phyloP scores from a whole-genome alignment of 805 yeast species.

The Ogataea ramenticola region DNA sequence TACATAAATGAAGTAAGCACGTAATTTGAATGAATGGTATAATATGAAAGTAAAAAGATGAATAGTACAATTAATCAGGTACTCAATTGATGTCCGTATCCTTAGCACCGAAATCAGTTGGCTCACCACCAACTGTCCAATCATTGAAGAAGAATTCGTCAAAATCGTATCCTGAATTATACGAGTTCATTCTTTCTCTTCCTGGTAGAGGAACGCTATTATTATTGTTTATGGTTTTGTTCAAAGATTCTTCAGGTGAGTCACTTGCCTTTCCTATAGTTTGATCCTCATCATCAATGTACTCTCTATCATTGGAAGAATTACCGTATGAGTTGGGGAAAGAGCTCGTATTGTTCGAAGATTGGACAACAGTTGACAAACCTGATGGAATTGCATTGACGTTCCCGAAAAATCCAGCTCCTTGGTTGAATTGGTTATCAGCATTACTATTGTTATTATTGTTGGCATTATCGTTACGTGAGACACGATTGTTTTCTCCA shows the following conservation, averaged over 20 bases:
- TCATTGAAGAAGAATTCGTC: conserved; percentile 22
- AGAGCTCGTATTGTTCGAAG: conserved; percentile 6
- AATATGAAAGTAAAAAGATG: too few species aligned
- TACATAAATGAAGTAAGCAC: too few species aligned
- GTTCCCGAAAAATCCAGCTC: conserved; percentile 10
- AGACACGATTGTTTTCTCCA: neutral
- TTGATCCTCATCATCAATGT: neutral
- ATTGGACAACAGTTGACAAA: conserved; percentile 22
- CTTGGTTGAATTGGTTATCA: neutral
- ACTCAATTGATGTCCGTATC: neutral
- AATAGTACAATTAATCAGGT: too few species aligned
- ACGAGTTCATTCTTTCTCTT: neutral
- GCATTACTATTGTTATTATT: neutral
- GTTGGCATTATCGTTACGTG: neutral
- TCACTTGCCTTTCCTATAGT: neutral
- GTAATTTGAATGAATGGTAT: too few species aligned
- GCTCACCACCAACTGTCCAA: conserved; percentile 14
- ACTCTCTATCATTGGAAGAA: conserved; percentile 9
- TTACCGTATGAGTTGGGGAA: conserved; percentile 8
- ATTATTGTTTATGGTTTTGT: too few species aligned
- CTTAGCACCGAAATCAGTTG: conserved; percentile 8
- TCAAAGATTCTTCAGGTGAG: neutral
- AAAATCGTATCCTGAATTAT: conserved; percentile 12
- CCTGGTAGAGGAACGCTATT: neutral
- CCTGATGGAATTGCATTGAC: conserved; percentile 23